A percentile compares a stretch with the other conserved stretches of the same genome.
Evolutionary conservation across 805 yeast genomes (phyloP).

Genomic region (Candida ficus): DNA sequence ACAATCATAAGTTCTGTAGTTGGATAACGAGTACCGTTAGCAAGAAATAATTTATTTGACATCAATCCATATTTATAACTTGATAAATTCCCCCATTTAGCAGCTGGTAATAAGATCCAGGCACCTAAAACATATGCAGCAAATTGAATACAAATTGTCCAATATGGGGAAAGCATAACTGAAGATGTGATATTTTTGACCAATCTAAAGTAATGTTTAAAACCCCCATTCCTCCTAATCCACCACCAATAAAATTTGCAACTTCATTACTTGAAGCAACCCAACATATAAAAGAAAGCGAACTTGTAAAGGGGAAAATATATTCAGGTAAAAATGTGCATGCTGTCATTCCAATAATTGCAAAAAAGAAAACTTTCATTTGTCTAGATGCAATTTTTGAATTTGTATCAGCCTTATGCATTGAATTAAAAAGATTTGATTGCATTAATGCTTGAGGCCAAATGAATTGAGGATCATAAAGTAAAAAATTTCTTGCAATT

Average conservation of each 20-base stretch:
- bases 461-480: not conserved
- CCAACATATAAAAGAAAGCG: not conserved
- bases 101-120: constrained; percentile 44
- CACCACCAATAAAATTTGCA: not conserved
- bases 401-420: not conserved
- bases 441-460: not conserved
- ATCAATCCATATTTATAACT: constrained; percentile 33
- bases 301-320: not conserved
- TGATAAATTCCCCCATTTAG: constrained; percentile 37
- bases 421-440: not conserved
- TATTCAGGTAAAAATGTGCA: not conserved
- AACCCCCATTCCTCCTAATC: not conserved
- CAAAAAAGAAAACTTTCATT: not conserved
- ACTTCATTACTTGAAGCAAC: not conserved
- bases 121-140: constrained; percentile 41
- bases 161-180: constrained; percentile 46
- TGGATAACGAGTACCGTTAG: constrained; percentile 38
- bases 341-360: not conserved
- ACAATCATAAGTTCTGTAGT: constrained; percentile 34
- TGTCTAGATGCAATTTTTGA: not conserved
- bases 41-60: constrained; percentile 38
- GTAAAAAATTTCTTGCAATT: not conserved
- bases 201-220: constrained; percentile 29
- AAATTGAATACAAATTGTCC: constrained; percentile 47
- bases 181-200: constrained; percentile 47